Conservation (phyloP, 2,329 filamentous ascomycete genomes). For the Zasmidium angulare region DNA sequence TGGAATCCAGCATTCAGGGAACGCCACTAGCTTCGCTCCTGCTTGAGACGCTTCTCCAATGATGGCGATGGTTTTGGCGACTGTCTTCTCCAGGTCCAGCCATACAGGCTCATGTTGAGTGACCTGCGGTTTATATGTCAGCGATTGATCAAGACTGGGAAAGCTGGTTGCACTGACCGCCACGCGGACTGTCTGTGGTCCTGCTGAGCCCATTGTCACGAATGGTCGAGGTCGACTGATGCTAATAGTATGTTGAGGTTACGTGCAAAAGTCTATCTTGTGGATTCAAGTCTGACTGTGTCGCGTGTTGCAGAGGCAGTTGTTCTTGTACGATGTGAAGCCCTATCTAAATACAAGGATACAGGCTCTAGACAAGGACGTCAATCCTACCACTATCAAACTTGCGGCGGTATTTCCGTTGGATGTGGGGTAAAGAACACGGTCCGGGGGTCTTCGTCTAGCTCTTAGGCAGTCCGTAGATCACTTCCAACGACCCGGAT, state of each 20-base stretch:
- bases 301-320: not conserved
- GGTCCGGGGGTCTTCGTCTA: not conserved
- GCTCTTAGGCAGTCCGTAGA: not conserved
- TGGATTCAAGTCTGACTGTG: not conserved
- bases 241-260: too few relatives aligned
- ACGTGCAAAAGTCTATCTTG: not conserved
- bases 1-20: constrained; percentile 49
- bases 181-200: constrained; percentile 21
- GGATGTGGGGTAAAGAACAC: constrained; percentile 1
- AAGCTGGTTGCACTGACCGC: constrained; percentile 11
- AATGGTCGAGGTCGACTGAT: constrained; percentile 2
- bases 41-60: constrained; percentile 57
- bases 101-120: constrained; percentile 61
- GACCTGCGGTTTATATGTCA: constrained; percentile 43
- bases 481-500: not conserved
- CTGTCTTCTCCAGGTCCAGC: constrained; percentile 57
- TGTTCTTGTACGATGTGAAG: not conserved
- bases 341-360: not conserved
- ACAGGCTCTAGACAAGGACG: not conserved
- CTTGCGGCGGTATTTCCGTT: constrained; percentile 2
- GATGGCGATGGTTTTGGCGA: constrained; percentile 58
- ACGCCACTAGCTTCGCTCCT: constrained; percentile 54
- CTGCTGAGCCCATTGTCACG: constrained; percentile 9
- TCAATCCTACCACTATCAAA: not conserved
- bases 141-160: not conserved